phyloP scores from a whole-genome alignment of 768 basidiomycete species.

The Podaxis sp. region DNA sequence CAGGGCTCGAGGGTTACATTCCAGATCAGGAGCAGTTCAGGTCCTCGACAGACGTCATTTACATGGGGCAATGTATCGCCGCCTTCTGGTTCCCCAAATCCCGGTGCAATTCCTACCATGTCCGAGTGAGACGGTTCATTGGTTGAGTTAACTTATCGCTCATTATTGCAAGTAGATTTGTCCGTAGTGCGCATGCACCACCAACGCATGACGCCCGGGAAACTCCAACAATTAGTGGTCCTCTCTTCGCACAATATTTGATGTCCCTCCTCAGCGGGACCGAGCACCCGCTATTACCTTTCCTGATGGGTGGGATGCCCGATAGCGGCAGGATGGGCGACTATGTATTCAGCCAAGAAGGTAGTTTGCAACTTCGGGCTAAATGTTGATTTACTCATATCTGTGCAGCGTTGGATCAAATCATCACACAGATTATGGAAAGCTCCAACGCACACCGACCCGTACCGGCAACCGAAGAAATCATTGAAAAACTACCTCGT shows the following conservation, averaged over 20 bases:
- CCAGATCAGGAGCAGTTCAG: slow-evolving; percentile 13
- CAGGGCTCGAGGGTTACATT: slow-evolving; percentile 16
- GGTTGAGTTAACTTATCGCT: neutral
- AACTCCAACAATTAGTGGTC: slow-evolving; percentile 48
- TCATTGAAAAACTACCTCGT: slow-evolving; percentile 65
- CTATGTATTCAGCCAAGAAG: slow-evolving; percentile 91
- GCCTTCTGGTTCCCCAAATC: slow-evolving; percentile 5
- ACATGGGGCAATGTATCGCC: slow-evolving; percentile 1
- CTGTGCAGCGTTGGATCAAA: slow-evolving; percentile 72
- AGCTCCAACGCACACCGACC: slow-evolving; percentile 71
- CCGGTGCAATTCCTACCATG: slow-evolving; percentile 41
- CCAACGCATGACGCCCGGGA: slow-evolving; percentile 26
- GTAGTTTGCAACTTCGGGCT: slow-evolving; percentile 32
- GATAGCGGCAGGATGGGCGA: slow-evolving; percentile 76
- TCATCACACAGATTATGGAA: slow-evolving; percentile 88
- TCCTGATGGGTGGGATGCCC: slow-evolving; percentile 42
- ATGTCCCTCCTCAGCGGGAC: slow-evolving; percentile 56
- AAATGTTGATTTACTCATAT: neutral
- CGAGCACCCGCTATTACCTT: slow-evolving; percentile 41
- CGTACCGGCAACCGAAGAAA: slow-evolving; percentile 81
- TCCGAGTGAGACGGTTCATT: slow-evolving; percentile 43
- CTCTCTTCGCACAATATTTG: slow-evolving; percentile 73
- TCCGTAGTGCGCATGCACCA: slow-evolving; percentile 19
- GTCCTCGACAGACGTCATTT: slow-evolving; percentile 7
- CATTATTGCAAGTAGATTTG: slow-evolving; percentile 21